These are phyloP conservation scores for Chamaecyparis obtusa DNA, from an alignment of 75 land plant species.

Conservation along the genomic window DNA sequence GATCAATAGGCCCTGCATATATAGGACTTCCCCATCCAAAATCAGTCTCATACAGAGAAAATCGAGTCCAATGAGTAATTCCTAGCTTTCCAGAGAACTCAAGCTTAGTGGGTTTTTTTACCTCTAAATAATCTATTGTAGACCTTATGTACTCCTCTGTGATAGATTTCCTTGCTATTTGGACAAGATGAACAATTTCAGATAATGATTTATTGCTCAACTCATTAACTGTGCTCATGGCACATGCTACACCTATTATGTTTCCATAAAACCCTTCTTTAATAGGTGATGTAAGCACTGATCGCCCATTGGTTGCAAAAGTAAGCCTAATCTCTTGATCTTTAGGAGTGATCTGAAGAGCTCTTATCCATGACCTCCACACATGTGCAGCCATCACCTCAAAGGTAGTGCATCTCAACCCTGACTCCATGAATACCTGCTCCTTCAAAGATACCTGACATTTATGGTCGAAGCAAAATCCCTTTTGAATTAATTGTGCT, in stretches of 20 bases:
- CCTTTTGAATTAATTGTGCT: constrained; percentile 29
- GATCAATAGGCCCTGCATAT: constrained; percentile 51
- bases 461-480: constrained; percentile 28
- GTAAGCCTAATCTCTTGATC: constrained; percentile 34
- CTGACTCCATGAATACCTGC: constrained; percentile 19
- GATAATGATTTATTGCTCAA: constrained; percentile 14
- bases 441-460: constrained; percentile 32
- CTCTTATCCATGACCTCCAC: constrained; percentile 53
- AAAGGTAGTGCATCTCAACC: constrained; percentile 20
- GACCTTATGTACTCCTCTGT: constrained; percentile 52
- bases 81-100: constrained; percentile 51
- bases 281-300: constrained; percentile 27
- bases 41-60: constrained; percentile 41
- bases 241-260: constrained; percentile 33
- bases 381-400: constrained; percentile 57
- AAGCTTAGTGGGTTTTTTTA: constrained; percentile 26
- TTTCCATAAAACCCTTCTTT: constrained; percentile 55
- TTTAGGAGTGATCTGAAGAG: constrained; percentile 30
- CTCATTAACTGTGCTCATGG: constrained; percentile 24
- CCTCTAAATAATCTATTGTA: constrained; percentile 41
- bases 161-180: constrained; percentile 19
- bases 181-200: constrained; percentile 24
- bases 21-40: constrained; percentile 57
- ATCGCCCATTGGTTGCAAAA: constrained; percentile 40
- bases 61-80: constrained; percentile 58